A percentile compares a stretch with the other conserved stretches of the same genome.
phyloP scores from a whole-genome alignment of 306 rosid species.

The Castanospermum australe region DNA sequence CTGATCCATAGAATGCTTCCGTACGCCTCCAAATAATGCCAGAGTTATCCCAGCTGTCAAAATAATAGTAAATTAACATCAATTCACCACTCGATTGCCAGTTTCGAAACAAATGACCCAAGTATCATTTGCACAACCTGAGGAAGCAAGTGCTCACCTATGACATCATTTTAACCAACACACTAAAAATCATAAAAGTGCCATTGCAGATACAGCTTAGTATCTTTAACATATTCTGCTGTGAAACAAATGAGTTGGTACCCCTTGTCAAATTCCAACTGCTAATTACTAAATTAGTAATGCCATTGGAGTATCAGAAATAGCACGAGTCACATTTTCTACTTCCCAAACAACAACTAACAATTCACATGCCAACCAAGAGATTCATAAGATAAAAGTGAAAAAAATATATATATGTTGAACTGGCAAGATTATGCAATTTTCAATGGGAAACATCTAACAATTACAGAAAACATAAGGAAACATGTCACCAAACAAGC shows the following conservation, averaged over 20 bases:
- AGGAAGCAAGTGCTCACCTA: not conserved
- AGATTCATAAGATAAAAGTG: slow-evolving; percentile 1
- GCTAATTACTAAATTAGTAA: not conserved
- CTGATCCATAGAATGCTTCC: slow-evolving; percentile 81
- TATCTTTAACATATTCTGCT: not conserved
- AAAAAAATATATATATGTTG: not conserved
- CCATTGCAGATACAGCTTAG: not conserved
- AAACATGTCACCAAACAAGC: slow-evolving; percentile 13
- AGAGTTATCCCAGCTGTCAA: slow-evolving; percentile 83
- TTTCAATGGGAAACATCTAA: not conserved
- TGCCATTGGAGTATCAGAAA: not conserved
- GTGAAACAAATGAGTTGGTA: not conserved
- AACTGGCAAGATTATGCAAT: not conserved
- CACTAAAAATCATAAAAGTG: not conserved
- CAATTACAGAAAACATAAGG: not conserved
- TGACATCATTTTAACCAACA: not conserved
- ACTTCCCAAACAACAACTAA: slow-evolving; percentile 11
- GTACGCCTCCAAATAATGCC: slow-evolving; percentile 85
- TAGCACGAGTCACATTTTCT: not conserved
- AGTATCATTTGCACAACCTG: not conserved
- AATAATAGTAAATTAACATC: slow-evolving; percentile 29
- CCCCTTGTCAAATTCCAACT: not conserved
- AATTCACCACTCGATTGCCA: not conserved
- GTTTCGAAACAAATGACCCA: slow-evolving; percentile 3
- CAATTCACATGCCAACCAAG: slow-evolving; percentile 11